These are phyloP conservation scores for Quercus robur DNA, from an alignment of 306 rosid genomes.

Conservation along the genomic window DNA sequence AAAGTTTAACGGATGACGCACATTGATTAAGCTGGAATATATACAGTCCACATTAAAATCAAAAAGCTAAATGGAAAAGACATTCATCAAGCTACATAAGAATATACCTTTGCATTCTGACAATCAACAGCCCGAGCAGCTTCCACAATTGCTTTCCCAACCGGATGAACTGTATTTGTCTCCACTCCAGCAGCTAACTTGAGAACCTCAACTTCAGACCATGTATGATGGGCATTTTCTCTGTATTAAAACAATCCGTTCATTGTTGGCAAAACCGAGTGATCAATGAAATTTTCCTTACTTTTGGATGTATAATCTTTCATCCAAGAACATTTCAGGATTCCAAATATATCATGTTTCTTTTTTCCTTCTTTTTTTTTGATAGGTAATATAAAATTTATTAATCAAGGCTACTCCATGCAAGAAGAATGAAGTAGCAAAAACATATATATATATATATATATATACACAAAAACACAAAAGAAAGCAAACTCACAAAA, in stretches of 20 bases:
- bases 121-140: conserved; percentile 69
- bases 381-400: too few species aligned
- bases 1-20: not conserved
- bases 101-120: conserved; percentile 56
- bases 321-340: not conserved
- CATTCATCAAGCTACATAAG: conserved; percentile 12
- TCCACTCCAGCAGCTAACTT: conserved; percentile 92
- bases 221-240: conserved; percentile 35
- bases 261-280: conserved; percentile 14
- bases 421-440: too few species aligned
- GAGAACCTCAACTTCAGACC: conserved; percentile 75
- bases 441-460: too few species aligned
- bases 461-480: too few species aligned
- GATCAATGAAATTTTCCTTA: not conserved
- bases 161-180: conserved; percentile 87
- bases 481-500: too few species aligned
- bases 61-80: conserved; percentile 18
- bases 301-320: not conserved
- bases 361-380: too few species aligned
- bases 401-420: too few species aligned
- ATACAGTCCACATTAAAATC: not conserved
- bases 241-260: conserved; percentile 32
- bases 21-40: not conserved
- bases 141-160: conserved; percentile 89
- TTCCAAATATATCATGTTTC: not conserved